Conservation (phyloP, 345 rosid species). For the Aethionema arabicum region DNA sequence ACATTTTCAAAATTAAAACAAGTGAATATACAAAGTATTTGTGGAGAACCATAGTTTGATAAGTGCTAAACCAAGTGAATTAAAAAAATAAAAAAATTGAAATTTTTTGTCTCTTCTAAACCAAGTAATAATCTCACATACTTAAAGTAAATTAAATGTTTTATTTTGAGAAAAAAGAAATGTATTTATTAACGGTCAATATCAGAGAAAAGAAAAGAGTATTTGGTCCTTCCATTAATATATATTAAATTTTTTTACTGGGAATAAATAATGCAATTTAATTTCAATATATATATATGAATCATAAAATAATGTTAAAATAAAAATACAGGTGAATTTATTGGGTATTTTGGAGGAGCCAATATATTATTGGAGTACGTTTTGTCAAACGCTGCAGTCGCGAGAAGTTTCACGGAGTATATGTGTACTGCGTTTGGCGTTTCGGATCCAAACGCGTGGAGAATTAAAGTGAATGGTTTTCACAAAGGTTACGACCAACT, state of each 20-base stretch:
- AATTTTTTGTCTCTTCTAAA: no score
- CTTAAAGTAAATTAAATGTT: not conserved
- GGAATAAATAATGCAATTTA: not conserved
- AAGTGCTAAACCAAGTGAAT: no score
- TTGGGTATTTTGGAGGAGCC: slow-evolving; percentile 85
- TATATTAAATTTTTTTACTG: not conserved
- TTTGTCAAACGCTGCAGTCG: slow-evolving; percentile 90
- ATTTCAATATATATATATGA: not conserved
- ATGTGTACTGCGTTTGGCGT: slow-evolving; percentile 66
- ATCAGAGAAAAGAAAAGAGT: slow-evolving; percentile 12
- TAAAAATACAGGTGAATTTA: slow-evolving; percentile 67
- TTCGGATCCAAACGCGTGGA: slow-evolving; percentile 56
- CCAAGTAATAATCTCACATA: not conserved
- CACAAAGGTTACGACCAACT: slow-evolving; percentile 63
- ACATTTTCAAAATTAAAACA: no score
- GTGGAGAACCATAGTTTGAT: no score
- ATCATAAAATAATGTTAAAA: not conserved
- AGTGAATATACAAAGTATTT: no score
- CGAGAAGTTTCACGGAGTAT: slow-evolving; percentile 85
- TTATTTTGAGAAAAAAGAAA: not conserved
- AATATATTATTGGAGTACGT: slow-evolving; percentile 92
- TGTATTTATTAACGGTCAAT: slow-evolving; percentile 19
- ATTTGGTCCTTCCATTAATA: slow-evolving; percentile 6
- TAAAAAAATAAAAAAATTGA: no score
- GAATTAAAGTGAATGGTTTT: slow-evolving; percentile 63